Evolutionary conservation across 768 basidiomycete species (phyloP).

Genomic region (Lactarius deliciosus): DNA sequence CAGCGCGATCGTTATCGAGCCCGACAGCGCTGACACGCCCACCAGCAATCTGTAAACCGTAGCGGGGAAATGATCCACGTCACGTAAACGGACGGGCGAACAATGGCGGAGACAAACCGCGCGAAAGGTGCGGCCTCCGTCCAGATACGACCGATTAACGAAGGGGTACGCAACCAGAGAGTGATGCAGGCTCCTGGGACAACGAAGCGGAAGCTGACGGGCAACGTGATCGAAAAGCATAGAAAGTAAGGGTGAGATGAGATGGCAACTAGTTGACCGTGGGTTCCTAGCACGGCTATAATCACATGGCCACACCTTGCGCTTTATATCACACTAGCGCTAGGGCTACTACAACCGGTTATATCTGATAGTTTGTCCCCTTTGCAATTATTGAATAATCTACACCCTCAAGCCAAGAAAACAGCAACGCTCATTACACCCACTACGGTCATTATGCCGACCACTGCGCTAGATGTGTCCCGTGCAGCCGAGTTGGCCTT

Average conservation of each 20-base stretch:
- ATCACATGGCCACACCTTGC: conserved; percentile 18
- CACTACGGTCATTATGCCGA: conserved; percentile 50
- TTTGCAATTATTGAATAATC: not conserved
- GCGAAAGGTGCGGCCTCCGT: conserved; percentile 53
- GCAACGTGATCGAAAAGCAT: conserved; percentile 45
- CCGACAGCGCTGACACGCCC: conserved; percentile 52
- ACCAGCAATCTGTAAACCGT: conserved; percentile 48
- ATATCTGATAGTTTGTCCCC: conserved; percentile 20
- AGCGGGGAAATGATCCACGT: not conserved
- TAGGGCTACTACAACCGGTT: not conserved
- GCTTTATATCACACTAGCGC: not conserved
- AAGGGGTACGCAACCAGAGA: conserved; percentile 57
- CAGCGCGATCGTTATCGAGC: conserved; percentile 59
- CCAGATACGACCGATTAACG: conserved; percentile 48
- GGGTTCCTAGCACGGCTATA: not conserved
- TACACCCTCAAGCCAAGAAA: conserved; percentile 36
- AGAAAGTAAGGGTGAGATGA: not conserved
- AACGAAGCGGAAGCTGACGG: conserved; percentile 74
- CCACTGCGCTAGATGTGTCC: conserved; percentile 36
- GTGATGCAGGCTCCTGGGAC: conserved; percentile 67
- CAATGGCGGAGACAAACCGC: conserved; percentile 37
- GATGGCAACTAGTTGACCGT: not conserved
- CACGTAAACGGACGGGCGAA: not conserved
- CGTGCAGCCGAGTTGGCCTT: conserved; percentile 37
- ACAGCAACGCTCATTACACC: conserved; percentile 49